Base-by-base conservation (phyloP, 768 basidiomycete species). In the Glaciozyma martinii region DNA sequence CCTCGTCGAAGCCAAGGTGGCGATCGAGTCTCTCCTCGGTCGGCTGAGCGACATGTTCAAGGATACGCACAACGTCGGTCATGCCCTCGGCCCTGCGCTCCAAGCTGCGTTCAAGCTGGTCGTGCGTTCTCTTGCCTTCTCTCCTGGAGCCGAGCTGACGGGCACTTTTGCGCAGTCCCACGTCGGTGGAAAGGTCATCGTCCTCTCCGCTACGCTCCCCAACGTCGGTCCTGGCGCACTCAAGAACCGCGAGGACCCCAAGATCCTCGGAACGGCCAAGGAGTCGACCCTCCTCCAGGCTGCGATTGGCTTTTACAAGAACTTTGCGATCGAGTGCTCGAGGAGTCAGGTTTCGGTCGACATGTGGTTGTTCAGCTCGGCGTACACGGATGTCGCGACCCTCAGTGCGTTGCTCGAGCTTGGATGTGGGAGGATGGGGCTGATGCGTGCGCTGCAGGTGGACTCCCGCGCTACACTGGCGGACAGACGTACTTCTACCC, bases 401-500 rank as follows among this genome's bases (percentile, higher is more conserved):
- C 81, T 99, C 23, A 87, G 91, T 90, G 74, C 55, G 82, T 67
- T 9, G 62, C 32, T 27, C 46, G 56, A n/a, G 29, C 29, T 33
- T 59, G 32, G 43, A 15, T 47, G 30, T 12, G 44, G 32, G 16
- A 1, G 16, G 42, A 32, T 7, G 29, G 15, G 37, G 33, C 40
- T 32, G 37, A 18, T 42, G 58, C 49, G 40, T 25, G 25, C 61
- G 33, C 63, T 53, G 40, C 63, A 92, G 90, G 89, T 18, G 91
- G 85, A 74, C 81, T 99, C 23, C 95, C 95, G 29, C 89, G 93
- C 74, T 98, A 99, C 77, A 99, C 95, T 15, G 90, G 92, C 61
- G 95, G 95, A 47, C 91, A 97, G 76, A 95, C 93, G 0, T 98
- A 90, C 80, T 93, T 93, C 76, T 99, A 98, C 76, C 95, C 94